Evolutionary conservation across 345 rosid genomes (phyloP), one percentile per base, ranked within the genome.

Genomic region (Eucalyptus shirleyi): DNA sequence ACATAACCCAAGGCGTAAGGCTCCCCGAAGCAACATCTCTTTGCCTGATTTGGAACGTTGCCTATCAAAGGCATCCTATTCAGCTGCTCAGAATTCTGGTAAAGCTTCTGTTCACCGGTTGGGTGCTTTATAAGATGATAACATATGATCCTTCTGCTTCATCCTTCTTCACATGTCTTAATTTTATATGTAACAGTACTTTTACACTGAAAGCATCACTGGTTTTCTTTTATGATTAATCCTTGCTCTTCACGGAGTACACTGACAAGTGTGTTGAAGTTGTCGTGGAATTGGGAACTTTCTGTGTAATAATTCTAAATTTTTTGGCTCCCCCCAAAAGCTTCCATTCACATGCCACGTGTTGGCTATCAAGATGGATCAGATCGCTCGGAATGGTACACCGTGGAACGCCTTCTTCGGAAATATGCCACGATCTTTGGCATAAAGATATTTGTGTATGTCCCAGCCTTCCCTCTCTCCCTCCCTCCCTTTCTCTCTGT

Each of bases 311-410:
- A 49, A 53, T 56, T 86, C 87, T 44, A 32, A 24, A 19, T 53
- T 56, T 21, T 86, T 37, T 40, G 6, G 65, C 40, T 23, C 23
- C 28, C 7, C 45, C 88, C 47, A 30, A 8, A 87, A 97, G 99
- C 96, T 89, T 96, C 99, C 11, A 93, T 97, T 34, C 97, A 97
- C 95, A 95, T 97, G 99, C 99, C 99, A 12, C 96, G 97, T 23
- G 95, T 97, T 55, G 96, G 98, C 47, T 96, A 96, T 90, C 95
- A 89, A 91, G 98, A 95, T 88, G 95, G 94, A 91, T 94, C 97
- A 88, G 96, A 94, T 89, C 94, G 95, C 40, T 94, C 98, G 16
- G 97, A 94, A 90, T 97, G 99, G 99, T 97, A 97, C 88, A 91
- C 95, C 1, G 94, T 96, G 88, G 98, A 97, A 90, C 98, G 98